These are phyloP conservation scores for Fragilaria crotonensis DNA, from an alignment of 108 stramenopile species.

Conservation along the genomic window DNA sequence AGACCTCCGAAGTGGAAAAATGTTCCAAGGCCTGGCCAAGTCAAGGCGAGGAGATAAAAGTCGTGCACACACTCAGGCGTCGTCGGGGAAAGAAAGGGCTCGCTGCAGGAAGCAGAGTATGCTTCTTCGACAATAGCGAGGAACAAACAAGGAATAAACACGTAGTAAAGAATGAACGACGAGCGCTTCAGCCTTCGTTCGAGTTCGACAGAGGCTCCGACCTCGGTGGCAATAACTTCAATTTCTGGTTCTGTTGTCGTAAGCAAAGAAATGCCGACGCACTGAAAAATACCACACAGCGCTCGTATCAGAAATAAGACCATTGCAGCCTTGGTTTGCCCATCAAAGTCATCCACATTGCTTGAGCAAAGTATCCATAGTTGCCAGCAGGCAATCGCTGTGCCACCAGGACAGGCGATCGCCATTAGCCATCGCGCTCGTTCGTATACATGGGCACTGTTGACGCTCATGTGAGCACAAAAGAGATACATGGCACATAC, in stretches of 20 bases:
- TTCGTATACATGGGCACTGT: constrained; percentile 2
- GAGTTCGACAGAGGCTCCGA: background rate
- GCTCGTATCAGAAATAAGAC: background rate
- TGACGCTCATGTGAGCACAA: constrained; percentile 3
- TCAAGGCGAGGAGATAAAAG: background rate
- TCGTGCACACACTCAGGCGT: background rate
- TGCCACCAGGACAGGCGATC: constrained; percentile 2
- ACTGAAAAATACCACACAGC: constrained; percentile 1
- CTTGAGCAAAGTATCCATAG: constrained; percentile 1
- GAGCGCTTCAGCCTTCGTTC: background rate
- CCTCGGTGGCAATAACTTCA: background rate
- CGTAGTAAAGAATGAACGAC: background rate
- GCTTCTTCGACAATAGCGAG: background rate
- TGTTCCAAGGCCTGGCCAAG: constrained; percentile 2
- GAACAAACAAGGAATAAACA: background rate
- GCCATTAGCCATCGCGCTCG: background rate
- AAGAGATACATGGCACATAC: constrained; percentile 2
- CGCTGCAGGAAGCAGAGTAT: background rate
- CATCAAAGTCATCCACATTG: background rate
- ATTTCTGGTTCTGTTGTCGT: background rate
- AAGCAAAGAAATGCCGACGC: background rate
- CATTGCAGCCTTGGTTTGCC: background rate
- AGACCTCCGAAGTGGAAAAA: constrained; percentile 8
- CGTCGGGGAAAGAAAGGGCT: background rate
- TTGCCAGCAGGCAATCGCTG: constrained; percentile 2